A percentile compares a stretch with the other conserved stretches of the same genome.
Evolutionary conservation across 1,284 basidiomycete species (phyloP).

Genomic region (Fomitopsis palustris): DNA sequence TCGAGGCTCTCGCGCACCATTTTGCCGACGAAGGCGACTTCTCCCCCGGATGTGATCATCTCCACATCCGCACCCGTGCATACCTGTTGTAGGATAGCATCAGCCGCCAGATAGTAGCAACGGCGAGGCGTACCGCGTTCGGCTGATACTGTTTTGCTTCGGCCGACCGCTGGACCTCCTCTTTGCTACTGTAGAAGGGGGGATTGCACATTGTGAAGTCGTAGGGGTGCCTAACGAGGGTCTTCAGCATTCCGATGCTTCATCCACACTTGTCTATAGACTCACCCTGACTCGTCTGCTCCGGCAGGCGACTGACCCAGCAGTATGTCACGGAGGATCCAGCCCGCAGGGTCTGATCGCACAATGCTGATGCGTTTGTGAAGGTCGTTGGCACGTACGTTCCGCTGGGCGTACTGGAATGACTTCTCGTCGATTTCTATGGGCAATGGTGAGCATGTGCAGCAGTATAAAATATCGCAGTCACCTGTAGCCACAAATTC

Average conservation of each 20-base stretch:
- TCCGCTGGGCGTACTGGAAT: slow-evolving; percentile 45
- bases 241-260: background rate
- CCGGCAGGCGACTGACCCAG: background rate
- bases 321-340: slow-evolving; percentile 31
- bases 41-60: slow-evolving; percentile 87
- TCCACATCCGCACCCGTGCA: slow-evolving; percentile 84
- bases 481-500: slow-evolving; percentile 71
- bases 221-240: slow-evolving; percentile 30
- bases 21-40: slow-evolving; percentile 69
- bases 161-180: slow-evolving; percentile 64
- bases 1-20: slow-evolving; percentile 67
- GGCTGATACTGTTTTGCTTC: slow-evolving; percentile 61
- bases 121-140: slow-evolving; percentile 51
- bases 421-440: slow-evolving; percentile 71
- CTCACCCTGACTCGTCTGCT: too few relatives aligned
- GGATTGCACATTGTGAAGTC: slow-evolving; percentile 94
- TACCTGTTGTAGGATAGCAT: slow-evolving; percentile 39
- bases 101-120: background rate
- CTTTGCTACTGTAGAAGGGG: slow-evolving; percentile 78
- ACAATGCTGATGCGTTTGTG: slow-evolving; percentile 46
- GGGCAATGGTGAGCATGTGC: background rate
- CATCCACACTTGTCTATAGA: background rate
- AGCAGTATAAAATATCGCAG: slow-evolving; percentile 3
- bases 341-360: slow-evolving; percentile 33
- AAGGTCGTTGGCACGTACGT: slow-evolving; percentile 55